Percentiles rank a stretch among this genome's conserved stretches.
phyloP scores from a whole-genome alignment of 2,329 filamentous ascomycete species.

The Claviceps cyperi region DNA sequence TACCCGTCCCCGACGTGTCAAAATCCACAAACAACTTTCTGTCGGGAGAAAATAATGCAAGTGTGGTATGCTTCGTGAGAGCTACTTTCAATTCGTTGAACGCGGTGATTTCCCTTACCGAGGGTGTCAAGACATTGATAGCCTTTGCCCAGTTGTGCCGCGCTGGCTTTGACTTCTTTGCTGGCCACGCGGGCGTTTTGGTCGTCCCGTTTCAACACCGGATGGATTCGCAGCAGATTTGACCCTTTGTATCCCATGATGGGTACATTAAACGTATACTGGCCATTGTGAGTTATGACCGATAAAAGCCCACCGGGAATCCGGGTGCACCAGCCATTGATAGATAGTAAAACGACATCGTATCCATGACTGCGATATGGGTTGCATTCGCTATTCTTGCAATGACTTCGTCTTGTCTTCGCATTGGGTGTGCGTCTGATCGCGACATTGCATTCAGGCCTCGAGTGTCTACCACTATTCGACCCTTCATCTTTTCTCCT shows the following conservation, averaged over 20 bases:
- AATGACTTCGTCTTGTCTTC: background rate
- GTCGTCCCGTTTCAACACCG: background rate
- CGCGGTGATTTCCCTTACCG: background rate
- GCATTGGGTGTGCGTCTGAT: background rate
- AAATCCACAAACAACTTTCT: background rate
- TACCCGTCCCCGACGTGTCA: background rate
- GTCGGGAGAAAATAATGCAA: background rate
- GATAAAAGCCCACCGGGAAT: background rate
- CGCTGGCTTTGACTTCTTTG: background rate
- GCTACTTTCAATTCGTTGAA: background rate
- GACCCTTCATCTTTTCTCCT: background rate
- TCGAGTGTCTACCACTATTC: background rate
- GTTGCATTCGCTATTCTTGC: background rate
- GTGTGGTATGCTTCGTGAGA: background rate
- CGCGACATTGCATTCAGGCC: background rate
- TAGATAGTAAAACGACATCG: background rate
- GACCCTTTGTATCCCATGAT: background rate
- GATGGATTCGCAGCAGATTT: background rate
- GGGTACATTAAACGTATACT: background rate
- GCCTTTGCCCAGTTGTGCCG: background rate
- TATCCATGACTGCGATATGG: background rate
- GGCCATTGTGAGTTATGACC: background rate
- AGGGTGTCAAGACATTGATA: background rate
- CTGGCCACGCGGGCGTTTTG: too few relatives aligned
- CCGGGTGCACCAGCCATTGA: background rate